Percentiles rank a stretch among this genome's conserved stretches.
phyloP scores from a whole-genome alignment of 306 rosid genomes.

The Cajanus cajan region DNA sequence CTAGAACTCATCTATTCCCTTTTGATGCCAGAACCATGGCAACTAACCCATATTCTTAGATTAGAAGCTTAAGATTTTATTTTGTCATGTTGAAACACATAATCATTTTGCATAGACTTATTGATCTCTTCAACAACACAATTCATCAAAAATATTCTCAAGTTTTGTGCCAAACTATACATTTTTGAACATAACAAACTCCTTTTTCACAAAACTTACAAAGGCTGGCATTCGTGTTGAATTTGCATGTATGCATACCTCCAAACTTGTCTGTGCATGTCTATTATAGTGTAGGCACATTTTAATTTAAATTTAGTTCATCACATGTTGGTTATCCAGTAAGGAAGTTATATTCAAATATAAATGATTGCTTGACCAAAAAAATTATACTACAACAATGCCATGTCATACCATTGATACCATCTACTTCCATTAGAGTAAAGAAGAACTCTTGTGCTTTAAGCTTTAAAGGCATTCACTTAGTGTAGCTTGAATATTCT shows the following conservation, averaged over 20 bases:
- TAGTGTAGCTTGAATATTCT: not conserved
- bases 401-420: not conserved
- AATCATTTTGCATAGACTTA: not conserved
- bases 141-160: not conserved
- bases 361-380: not conserved
- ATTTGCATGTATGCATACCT: not conserved
- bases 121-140: not conserved
- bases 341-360: not conserved
- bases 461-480: not conserved
- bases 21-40: not conserved
- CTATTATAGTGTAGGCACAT: not conserved
- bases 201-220: not conserved
- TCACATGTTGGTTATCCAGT: slow-evolving; percentile 11
- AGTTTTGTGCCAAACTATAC: not conserved
- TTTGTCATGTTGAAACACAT: slow-evolving; percentile 5
- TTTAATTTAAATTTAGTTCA: slow-evolving; percentile 1
- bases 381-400: not conserved
- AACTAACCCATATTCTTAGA: not conserved
- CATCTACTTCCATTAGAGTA: not conserved
- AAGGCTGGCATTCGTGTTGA: not conserved
- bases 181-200: not conserved
- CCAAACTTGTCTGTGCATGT: not conserved
- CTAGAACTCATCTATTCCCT: not conserved
- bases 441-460: not conserved
- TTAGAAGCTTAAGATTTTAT: slow-evolving; percentile 1